Evolutionary conservation across 257 asterid genomes (phyloP).

Genomic region (Forsythia viridissima): DNA sequence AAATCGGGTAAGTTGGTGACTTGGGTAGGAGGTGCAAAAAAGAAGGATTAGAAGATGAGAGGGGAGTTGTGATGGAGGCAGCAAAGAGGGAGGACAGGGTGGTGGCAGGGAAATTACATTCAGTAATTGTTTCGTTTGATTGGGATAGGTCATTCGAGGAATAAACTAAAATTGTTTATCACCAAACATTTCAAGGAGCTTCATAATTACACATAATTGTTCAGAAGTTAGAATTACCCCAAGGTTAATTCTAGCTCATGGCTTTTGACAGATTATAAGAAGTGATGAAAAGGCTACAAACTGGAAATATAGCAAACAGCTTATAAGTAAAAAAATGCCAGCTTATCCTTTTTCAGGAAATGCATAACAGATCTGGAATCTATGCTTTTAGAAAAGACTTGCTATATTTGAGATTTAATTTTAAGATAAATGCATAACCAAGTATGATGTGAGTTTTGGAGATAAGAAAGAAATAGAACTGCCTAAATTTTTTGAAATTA

Average conservation of each 20-base stretch:
- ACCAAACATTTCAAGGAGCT: not conserved
- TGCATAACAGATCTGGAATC: no score
- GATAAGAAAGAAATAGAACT: not conserved
- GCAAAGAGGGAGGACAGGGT: not conserved
- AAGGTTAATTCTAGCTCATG: no score
- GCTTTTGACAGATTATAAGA: not conserved
- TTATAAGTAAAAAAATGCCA: no score
- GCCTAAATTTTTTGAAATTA: not conserved
- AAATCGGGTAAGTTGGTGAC: not conserved
- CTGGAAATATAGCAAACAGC: not conserved
- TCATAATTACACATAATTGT: not conserved
- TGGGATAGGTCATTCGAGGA: not conserved
- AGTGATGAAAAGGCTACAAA: not conserved
- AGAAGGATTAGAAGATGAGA: not conserved
- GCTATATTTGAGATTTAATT: no score
- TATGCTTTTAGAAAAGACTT: no score
- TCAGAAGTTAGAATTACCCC: no score
- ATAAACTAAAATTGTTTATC: not conserved
- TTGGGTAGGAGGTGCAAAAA: not conserved
- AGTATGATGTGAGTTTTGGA: not conserved
- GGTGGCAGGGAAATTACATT: not conserved
- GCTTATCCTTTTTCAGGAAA: no score
- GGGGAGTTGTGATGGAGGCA: not conserved
- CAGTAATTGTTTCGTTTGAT: not conserved
- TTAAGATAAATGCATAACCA: not conserved